A percentile compares a stretch with the other conserved stretches of the same genome.
Evolutionary conservation across 2,329 filamentous ascomycete species (phyloP).

Genomic region (Ophiostoma sp.): DNA sequence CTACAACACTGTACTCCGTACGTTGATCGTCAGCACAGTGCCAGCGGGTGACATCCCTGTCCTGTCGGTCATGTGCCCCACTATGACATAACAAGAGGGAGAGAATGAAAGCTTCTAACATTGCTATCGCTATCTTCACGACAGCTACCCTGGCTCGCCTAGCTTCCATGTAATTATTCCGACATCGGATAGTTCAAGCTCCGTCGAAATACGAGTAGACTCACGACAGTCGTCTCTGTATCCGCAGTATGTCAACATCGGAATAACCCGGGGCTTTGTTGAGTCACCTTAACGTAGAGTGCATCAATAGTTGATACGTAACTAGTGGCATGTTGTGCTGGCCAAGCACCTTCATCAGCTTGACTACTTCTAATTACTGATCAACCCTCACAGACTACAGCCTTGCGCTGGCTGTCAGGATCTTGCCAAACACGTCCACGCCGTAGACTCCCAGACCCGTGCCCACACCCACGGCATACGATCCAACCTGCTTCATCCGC

Average conservation of each 20-base stretch:
- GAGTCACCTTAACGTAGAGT: no score
- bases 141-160: no score
- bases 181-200: background rate
- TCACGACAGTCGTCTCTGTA: no score
- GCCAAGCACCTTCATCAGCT: no score
- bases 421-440: slow-evolving; percentile 55
- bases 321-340: no score
- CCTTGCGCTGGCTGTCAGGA: slow-evolving; percentile 33
- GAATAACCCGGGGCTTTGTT: no score
- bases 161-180: background rate
- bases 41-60: background rate
- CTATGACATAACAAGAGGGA: background rate
- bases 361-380: no score
- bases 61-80: background rate
- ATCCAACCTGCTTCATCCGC: slow-evolving; percentile 63
- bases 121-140: background rate
- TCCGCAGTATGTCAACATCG: no score
- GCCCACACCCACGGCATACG: slow-evolving; percentile 60
- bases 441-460: slow-evolving; percentile 64
- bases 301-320: no score
- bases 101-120: background rate
- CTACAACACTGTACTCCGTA: background rate
- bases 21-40: background rate
- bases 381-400: background rate
- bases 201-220: no score